phyloP scores from a whole-genome alignment of 2,329 filamentous ascomycete species.

The Xylaria sp. region DNA sequence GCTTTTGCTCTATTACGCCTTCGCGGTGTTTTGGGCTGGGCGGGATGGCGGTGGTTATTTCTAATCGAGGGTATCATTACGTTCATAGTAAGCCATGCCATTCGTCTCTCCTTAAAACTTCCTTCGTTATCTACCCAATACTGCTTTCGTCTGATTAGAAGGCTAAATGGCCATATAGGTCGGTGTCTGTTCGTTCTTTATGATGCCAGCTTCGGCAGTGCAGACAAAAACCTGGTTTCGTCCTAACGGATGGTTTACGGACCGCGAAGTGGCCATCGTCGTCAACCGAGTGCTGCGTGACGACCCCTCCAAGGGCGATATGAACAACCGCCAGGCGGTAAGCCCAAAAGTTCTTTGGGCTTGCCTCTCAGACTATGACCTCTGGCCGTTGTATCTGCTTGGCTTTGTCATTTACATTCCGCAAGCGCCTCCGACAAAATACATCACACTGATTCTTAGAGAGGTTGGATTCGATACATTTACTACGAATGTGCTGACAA shows the following conservation, averaged over 20 bases:
- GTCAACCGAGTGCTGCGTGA: constrained; percentile 68
- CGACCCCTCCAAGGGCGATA: constrained; percentile 67
- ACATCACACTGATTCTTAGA: constrained; percentile 64
- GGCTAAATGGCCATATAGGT: constrained; percentile 46
- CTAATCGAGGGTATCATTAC: constrained; percentile 68
- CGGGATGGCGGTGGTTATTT: constrained; percentile 62
- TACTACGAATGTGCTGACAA: constrained; percentile 66
- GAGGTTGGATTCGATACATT: constrained; percentile 64
- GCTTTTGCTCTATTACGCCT: constrained; percentile 54
- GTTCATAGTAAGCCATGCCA: constrained; percentile 45
- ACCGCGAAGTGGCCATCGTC: constrained; percentile 66
- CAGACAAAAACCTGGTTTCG: constrained; percentile 63
- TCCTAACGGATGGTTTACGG: constrained; percentile 66
- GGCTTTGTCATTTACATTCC: constrained; percentile 63
- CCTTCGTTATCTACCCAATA: too few relatives aligned
- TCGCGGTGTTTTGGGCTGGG: constrained; percentile 53
- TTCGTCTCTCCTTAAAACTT: background rate
- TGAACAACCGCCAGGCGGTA: constrained; percentile 68
- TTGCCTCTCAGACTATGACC: constrained; percentile 64
- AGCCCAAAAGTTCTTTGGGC: constrained; percentile 60
- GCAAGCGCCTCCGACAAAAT: constrained; percentile 57
- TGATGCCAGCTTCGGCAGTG: constrained; percentile 62
- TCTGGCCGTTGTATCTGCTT: constrained; percentile 66
- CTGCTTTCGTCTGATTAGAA: background rate
- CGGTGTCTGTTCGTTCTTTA: constrained; percentile 62